A percentile compares a stretch with the other conserved stretches of the same genome.
Conservation (phyloP, 805 yeast genomes). For the Metahyphopichia silvanorum region DNA sequence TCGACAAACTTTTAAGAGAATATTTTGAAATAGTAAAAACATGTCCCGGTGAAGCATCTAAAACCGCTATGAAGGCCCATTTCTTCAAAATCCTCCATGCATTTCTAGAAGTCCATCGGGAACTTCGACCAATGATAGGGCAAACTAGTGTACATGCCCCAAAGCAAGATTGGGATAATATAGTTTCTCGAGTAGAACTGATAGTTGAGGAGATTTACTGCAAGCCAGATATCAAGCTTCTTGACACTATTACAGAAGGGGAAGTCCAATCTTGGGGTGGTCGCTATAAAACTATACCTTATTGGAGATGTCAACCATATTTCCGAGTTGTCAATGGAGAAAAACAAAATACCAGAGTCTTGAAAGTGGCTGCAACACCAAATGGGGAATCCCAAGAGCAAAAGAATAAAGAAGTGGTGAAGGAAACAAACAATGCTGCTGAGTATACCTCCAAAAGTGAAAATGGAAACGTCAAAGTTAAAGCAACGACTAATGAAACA, state of each 20-base stretch:
- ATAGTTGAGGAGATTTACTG: conserved; percentile 57
- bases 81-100: conserved; percentile 82
- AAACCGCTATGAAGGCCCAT: conserved; percentile 85
- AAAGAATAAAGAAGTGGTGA: not conserved
- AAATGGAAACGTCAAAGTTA: not conserved
- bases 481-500: not conserved
- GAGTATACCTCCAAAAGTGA: not conserved
- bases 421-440: not conserved
- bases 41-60: conserved; percentile 68
- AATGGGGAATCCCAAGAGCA: not conserved
- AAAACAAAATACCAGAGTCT: conserved; percentile 34
- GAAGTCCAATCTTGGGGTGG: conserved; percentile 74
- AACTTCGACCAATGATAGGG: conserved; percentile 73
- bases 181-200: conserved; percentile 64
- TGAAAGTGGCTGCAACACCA: conserved; percentile 35
- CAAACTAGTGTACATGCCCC: conserved; percentile 37
- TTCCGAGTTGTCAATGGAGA: conserved; percentile 87
- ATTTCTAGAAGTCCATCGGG: conserved; percentile 75
- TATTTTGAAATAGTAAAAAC: conserved; percentile 77
- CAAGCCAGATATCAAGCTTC: conserved; percentile 47
- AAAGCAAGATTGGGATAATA: conserved; percentile 42
- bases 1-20: conserved; percentile 78
- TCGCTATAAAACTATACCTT: conserved; percentile 74
- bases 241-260: conserved; percentile 57
- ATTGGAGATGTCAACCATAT: conserved; percentile 96